Evolutionary conservation across 768 basidiomycete species (phyloP).

Genomic region (Cytidiella melzeri): DNA sequence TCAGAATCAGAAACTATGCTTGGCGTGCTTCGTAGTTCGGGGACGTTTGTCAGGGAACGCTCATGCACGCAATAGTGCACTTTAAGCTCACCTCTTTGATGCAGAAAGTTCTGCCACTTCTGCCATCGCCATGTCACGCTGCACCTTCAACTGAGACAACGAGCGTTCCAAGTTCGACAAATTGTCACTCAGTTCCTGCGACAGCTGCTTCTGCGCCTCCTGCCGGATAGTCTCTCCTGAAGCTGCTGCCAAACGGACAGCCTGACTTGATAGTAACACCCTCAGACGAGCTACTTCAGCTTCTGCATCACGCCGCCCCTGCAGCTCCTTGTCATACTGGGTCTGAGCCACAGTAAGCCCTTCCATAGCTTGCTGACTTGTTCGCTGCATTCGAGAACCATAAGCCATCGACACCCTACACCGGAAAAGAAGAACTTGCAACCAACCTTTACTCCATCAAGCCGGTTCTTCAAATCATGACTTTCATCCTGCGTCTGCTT

Average conservation of each 20-base stretch:
- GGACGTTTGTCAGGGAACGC: not conserved
- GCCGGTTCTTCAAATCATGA: slow-evolving; percentile 59
- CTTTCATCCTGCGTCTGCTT: slow-evolving; percentile 59
- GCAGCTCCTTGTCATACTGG: slow-evolving; percentile 90
- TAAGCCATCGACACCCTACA: slow-evolving; percentile 3
- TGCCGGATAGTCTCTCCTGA: slow-evolving; percentile 72
- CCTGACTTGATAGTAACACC: slow-evolving; percentile 85
- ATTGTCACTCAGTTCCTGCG: slow-evolving; percentile 71
- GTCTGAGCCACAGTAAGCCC: slow-evolving; percentile 89
- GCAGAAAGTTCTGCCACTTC: slow-evolving; percentile 88
- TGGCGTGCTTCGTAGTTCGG: slow-evolving; percentile 21
- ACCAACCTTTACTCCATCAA: slow-evolving; percentile 84
- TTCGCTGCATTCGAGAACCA: slow-evolving; percentile 47
- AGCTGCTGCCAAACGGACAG: slow-evolving; percentile 78
- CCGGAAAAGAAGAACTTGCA: not conserved
- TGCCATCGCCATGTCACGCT: slow-evolving; percentile 87
- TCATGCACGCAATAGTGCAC: not conserved
- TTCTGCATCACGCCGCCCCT: slow-evolving; percentile 84
- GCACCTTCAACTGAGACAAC: slow-evolving; percentile 79
- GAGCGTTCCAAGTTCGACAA: slow-evolving; percentile 78
- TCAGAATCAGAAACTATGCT: slow-evolving; percentile 13
- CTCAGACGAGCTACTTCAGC: slow-evolving; percentile 84
- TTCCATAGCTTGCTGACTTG: slow-evolving; percentile 87
- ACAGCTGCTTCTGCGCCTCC: slow-evolving; percentile 73
- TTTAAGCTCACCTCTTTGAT: slow-evolving; percentile 66